Evolutionary conservation across 1,284 basidiomycete genomes (phyloP).

Genomic region (Thecaphora frezii): DNA sequence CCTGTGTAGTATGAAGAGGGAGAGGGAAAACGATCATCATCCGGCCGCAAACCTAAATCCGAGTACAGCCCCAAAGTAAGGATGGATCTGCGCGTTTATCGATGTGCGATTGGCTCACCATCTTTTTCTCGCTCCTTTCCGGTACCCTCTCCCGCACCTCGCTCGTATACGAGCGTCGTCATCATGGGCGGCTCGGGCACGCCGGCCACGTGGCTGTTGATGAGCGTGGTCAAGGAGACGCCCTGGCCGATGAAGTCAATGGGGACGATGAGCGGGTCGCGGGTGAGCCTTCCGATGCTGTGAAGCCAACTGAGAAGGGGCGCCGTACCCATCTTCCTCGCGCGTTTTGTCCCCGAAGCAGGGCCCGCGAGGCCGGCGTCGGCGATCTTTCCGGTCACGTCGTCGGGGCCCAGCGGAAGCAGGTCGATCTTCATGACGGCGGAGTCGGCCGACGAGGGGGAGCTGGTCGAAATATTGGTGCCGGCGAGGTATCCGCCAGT

Average conservation of each 20-base stretch:
- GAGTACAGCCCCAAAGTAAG: no score
- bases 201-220: conserved; percentile 39
- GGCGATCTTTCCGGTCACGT: conserved; percentile 6
- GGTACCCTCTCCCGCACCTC: conserved; percentile 50
- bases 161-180: conserved; percentile 50
- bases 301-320: conserved; percentile 56
- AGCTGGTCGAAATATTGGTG: conserved; percentile 1
- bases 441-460: conserved; percentile 20
- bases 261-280: conserved; percentile 55
- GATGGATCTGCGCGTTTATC: no score
- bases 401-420: conserved; percentile 48
- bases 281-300: conserved; percentile 48
- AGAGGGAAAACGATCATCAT: not conserved
- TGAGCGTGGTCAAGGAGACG: conserved; percentile 42
- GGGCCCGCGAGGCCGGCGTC: conserved; percentile 12
- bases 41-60: no score
- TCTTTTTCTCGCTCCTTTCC: conserved; percentile 56
- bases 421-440: conserved; percentile 46
- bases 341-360: conserved; percentile 9
- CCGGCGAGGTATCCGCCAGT: conserved; percentile 2
- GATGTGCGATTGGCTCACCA: conserved; percentile 15
- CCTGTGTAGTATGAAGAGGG: conserved; percentile 6
- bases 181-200: conserved; percentile 34
- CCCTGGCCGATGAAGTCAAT: conserved; percentile 51
- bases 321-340: conserved; percentile 49